Evolutionary conservation across 148 eudicot genomes (phyloP).

Genomic region (Heliosperma pusillum): DNA sequence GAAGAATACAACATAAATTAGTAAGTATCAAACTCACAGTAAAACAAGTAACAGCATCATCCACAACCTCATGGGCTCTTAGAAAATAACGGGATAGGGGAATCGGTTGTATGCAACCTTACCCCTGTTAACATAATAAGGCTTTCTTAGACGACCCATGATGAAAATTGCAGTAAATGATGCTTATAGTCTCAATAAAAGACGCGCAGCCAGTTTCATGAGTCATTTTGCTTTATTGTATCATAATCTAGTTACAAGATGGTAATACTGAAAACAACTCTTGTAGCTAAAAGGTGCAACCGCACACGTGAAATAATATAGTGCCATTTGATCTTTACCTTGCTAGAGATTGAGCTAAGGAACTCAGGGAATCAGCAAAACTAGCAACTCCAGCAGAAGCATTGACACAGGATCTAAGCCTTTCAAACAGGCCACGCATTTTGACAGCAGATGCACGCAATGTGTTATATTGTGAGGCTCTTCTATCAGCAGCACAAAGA

Average conservation of each 20-base stretch:
- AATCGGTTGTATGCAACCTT: not conserved
- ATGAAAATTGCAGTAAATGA: not conserved
- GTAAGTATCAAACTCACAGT: not conserved
- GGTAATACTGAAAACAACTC: not conserved
- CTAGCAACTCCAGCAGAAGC: slow-evolving; percentile 62
- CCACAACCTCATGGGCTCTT: not conserved
- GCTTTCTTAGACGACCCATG: not conserved
- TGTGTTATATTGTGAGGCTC: slow-evolving; percentile 80
- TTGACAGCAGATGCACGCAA: slow-evolving; percentile 80
- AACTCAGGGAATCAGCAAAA: slow-evolving; percentile 69
- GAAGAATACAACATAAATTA: slow-evolving; percentile 20
- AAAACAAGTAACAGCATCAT: not conserved
- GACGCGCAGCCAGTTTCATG: not conserved
- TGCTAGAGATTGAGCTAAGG: slow-evolving; percentile 75
- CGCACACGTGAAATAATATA: not conserved
- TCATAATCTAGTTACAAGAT: not conserved
- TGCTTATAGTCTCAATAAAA: not conserved
- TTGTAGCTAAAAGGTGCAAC: not conserved
- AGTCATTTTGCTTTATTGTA: too few relatives aligned
- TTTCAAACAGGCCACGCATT: slow-evolving; percentile 78
- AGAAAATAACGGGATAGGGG: not conserved
- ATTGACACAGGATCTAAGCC: slow-evolving; percentile 61
- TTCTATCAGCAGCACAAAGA: slow-evolving; percentile 90
- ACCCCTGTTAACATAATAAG: not conserved
- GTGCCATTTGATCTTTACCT: slow-evolving; percentile 41